Evolutionary conservation across 352 stramenopile species (phyloP), one percentile per base, ranked within the genome.

Genomic region (Pythium rishiriense): DNA sequence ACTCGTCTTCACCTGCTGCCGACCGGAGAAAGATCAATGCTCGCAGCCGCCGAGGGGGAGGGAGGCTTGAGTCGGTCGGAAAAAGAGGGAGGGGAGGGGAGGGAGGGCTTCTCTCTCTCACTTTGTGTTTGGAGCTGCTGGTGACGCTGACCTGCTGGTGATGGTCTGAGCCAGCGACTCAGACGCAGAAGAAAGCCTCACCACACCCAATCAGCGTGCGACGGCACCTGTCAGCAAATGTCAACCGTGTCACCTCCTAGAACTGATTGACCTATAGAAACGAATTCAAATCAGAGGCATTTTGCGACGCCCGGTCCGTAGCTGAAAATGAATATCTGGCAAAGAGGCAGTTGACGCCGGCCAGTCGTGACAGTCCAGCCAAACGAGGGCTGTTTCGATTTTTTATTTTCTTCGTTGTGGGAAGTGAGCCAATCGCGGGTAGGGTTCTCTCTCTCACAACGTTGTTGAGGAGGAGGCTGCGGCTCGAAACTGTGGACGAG

Each of bases 291-390:
- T 29, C 53, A 46, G n/a, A 22, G 15, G 29, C 17, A 15, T 28
- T 12, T 26, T 33, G 15, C 1, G 3, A 61, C 8, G n/a, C 9
- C 26, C 2, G 31, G n/a, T 4, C 8, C 14, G 0, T 29, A 37
- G n/a, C 9, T 52, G 54, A 49, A 42, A 69, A 39, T 42, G 22
- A 33, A 69, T 69, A 54, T 47, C 29, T 39, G 5, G 19, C 62
- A 59, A 62, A 68, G 62, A 69, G 62, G 59, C 62, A 69, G 62
- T 69, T 69, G 54, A 37, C n/a, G 42, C 29, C 49, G 31, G 37
- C 31, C 31, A 21, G 49, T 42, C 49, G 39, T 50, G 37, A 49
- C 52, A 59, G 35, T 39, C 37, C 24, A 35, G 52, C 52, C 22
- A 41, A 19, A n/a, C 9, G 35, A 35, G 29, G n/a, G 25, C 17